Evolutionary conservation across 306 rosid genomes (phyloP), one percentile per base, ranked within the genome.

Genomic region (Alnus glutinosa): DNA sequence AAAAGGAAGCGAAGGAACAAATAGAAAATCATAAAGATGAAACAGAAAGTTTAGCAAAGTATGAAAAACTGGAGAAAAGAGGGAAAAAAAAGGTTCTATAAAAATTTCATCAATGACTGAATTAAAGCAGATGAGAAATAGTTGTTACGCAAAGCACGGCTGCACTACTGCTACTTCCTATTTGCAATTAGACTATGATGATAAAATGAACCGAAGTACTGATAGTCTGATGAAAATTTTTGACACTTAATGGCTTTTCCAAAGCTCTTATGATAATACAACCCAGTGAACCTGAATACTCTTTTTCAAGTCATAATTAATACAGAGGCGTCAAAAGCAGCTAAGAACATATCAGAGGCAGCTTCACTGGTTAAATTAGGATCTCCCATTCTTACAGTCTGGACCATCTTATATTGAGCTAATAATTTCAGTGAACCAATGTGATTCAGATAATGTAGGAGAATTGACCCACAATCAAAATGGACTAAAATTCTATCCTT

Each of bases 1-100:
- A 88, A 69, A 85, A 68, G 62, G 66, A 78, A 19, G 52, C 23
- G 70, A n/a, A 46, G 77, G 49, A 57, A 16, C 30, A 52, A 47
- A 81, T 55, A 77, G 46, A 49, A 18, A 34, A 42, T 61, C 19
- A 77, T 47, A 37, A 34, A 39, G 61, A 69, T 55, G 72, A 34
- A 68, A 74, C 34, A 62, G 10, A 82, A 36, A 70, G 44, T 61
- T 57, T 49, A 23, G 52, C 69, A 68, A 74, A 49, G 51, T 42
- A 36, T 49, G 8, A 12, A 28, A 8, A 64, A 13, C 48, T 19
- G 0, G 14, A 16, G 67, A 48, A 42, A 78, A 61, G 62, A 37
- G 51, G 59, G 57, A 14, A 14, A 54, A 54, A 32, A 30, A 63
- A 52, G 36, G 77, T 36, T 7, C 63, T 39, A 28, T 39, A 48